These are phyloP conservation scores for Neltuma alba DNA, from an alignment of 306 rosid species.

Conservation along the genomic window DNA sequence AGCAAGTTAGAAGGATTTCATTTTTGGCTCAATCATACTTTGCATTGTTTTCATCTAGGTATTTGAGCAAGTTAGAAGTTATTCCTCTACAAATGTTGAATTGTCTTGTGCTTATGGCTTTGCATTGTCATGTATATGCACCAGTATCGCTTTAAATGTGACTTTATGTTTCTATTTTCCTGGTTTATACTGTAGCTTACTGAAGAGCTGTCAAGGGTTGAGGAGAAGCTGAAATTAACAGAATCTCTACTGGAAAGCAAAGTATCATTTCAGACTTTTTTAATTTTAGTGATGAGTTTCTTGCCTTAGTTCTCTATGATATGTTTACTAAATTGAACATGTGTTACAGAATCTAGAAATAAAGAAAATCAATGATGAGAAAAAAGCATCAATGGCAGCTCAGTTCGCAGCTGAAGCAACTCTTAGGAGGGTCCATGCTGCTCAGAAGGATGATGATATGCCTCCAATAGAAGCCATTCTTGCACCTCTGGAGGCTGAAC, in stretches of 20 bases:
- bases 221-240: constrained; percentile 87
- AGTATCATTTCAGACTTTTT: constrained; percentile 51
- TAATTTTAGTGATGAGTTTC: constrained; percentile 16
- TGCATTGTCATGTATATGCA: neutral
- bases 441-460: constrained; percentile 99
- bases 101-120: constrained; percentile 22
- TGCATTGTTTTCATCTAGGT: constrained; percentile 22
- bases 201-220: constrained; percentile 87
- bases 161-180: constrained; percentile 30
- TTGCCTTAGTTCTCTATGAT: constrained; percentile 25
- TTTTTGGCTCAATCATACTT: constrained; percentile 10
- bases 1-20: too few relatives aligned
- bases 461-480: constrained; percentile 99
- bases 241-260: constrained; percentile 97
- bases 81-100: constrained; percentile 6
- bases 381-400: constrained; percentile 99
- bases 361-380: constrained; percentile 99
- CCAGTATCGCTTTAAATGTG: constrained; percentile 32
- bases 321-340: constrained; percentile 35
- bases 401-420: constrained; percentile 99
- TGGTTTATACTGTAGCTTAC: constrained; percentile 66
- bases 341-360: constrained; percentile 94
- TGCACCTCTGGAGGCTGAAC: constrained; percentile 99
- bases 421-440: constrained; percentile 98
- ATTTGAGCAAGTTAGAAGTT: constrained; percentile 29